Base-by-base conservation (phyloP, 345 rosid genomes). In the Triadica sebifera region DNA sequence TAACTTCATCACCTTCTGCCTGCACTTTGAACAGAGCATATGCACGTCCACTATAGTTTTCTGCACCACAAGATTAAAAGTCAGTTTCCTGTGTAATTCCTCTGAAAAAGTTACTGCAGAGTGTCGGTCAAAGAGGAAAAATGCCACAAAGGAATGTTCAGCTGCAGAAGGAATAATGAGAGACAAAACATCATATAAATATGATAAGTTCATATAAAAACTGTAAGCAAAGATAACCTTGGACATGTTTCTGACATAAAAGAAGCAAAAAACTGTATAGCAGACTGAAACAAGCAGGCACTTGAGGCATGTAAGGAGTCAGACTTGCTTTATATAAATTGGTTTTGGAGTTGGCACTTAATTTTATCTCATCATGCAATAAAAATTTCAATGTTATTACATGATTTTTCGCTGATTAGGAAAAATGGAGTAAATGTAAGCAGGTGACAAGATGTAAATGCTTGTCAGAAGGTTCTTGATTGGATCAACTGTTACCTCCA, bases 11-110 rank as follows among this genome's bases (percentile, higher is more conserved):
- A 86, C 89, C 81, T 78, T 86, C 83, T 74, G 79, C 75, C 81
- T 77, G 87, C 89, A 87, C 51, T 79, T 87, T 17, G 83, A 82
- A 69, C 93, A 89, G 34, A 74, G 82, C 39, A 89, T 83, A 75
- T 89, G 71, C 78, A 87, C 86, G 81, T 84, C 77, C 85, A 87
- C 77, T 49, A 84, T 37, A 3, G 89, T 87, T 83, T 87, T 87
- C 89, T 89, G 85, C 86, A 79, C 25, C 72, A 77, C 65, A 58
- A 57, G 50, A 45, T 53, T 29, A 13, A 43, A 45, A 51, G 77
- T 43, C 47, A 43, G 47, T 43, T 43, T 43, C 6, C 8, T 67
- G 34, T 2, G 70, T 29, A 29, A 29, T 29, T 29, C 34, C 34
- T 29, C 34, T 29, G 34, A 77, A 69, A 74, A 69, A 66, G 34